These are phyloP conservation scores for Setaria viridis DNA, from an alignment of 202 grass and related monocot genomes.

Conservation along the genomic window DNA sequence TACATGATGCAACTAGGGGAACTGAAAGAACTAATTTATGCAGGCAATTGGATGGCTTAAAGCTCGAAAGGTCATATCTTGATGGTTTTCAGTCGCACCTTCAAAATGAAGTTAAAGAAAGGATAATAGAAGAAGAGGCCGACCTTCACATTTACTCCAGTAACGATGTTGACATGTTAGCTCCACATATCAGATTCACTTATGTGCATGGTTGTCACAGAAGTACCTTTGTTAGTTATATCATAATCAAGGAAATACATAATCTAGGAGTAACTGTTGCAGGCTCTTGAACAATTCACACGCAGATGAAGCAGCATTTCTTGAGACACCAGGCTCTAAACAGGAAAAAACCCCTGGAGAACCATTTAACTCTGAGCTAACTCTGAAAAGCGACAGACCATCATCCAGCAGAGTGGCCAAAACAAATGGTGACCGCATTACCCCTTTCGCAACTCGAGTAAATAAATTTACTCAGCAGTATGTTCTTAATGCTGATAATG, in stretches of 20 bases:
- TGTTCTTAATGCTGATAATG: conserved; percentile 64
- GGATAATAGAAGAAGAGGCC: conserved; percentile 76
- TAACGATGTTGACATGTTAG: conserved; percentile 90
- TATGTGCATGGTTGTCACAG: conserved; percentile 17
- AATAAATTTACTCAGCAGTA: conserved; percentile 79
- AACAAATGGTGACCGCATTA: conserved; percentile 65
- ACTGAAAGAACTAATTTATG: conserved; percentile 49
- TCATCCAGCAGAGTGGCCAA: conserved; percentile 66
- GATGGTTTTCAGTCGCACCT: conserved; percentile 86
- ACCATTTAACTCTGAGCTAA: conserved; percentile 55
- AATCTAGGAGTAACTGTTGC: conserved; percentile 56
- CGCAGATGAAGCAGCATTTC: conserved; percentile 46
- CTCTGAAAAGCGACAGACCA: conserved; percentile 53
- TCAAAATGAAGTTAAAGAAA: conserved; percentile 86
- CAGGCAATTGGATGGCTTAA: conserved; percentile 84
- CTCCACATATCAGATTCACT: conserved; percentile 46
- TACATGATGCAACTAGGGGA: conserved; percentile 29
- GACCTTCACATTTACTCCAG: conserved; percentile 88
- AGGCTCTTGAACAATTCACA: conserved; percentile 74
- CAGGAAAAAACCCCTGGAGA: conserved; percentile 61
- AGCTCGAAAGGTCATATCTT: conserved; percentile 70
- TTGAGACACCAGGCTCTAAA: conserved; percentile 61
- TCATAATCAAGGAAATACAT: conserved; percentile 32
- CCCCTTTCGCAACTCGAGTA: conserved; percentile 80
- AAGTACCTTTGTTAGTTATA: conserved; percentile 33